phyloP scores from a whole-genome alignment of 495 filamentous ascomycete genomes.

The Neurospora sp. region DNA sequence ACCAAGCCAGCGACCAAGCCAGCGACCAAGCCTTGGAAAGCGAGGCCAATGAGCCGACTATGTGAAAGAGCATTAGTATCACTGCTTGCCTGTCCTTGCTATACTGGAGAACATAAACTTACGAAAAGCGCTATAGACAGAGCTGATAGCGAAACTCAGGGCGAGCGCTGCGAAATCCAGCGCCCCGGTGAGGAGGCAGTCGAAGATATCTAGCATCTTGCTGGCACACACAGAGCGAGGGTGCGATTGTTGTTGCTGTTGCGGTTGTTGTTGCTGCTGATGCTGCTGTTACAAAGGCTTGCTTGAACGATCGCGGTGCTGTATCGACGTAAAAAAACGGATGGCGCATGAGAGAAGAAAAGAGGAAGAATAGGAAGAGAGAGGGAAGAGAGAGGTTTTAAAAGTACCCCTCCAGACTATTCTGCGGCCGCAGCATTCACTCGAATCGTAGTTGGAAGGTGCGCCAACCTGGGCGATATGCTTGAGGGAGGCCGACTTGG shows the following conservation, averaged over 20 bases:
- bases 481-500: neutral
- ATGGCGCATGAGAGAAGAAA: neutral
- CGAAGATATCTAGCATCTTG: neutral
- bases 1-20: neutral
- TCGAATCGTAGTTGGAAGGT: neutral
- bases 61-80: neutral
- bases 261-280: neutral
- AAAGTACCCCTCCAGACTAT: neutral
- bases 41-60: neutral
- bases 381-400: neutral
- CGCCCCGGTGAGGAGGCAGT: neutral
- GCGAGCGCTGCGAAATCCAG: too few species aligned
- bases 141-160: neutral
- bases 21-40: too few species aligned
- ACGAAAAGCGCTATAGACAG: neutral
- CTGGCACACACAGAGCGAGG: neutral
- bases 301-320: neutral
- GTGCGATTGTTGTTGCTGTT: neutral
- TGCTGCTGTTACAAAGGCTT: neutral
- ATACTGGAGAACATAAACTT: neutral
- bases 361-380: neutral
- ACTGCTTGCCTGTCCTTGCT: neutral
- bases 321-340: neutral
- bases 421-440: neutral
- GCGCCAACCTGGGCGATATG: neutral